Base-by-base conservation (phyloP, 1,139 yeast species). In the Pichia sp. region DNA sequence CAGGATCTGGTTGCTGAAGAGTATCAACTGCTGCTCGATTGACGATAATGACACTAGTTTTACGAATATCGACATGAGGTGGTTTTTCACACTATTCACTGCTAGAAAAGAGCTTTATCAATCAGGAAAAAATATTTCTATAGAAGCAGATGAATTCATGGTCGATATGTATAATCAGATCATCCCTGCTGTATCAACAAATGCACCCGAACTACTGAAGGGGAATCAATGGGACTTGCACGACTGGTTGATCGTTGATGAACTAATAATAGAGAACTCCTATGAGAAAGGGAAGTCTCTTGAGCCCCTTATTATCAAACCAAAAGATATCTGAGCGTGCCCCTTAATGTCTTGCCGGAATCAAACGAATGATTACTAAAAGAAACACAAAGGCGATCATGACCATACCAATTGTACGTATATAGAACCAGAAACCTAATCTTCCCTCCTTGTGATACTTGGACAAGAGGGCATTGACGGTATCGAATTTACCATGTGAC, bases 141-240 rank as follows among this genome's bases (percentile, higher is more conserved):
- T n/a, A n/a, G 81, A 77, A 41, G 65, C 74, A 3, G 51, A 67
- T 22, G 76, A 70, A 37, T 75, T 65, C 52, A 59, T 68, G 47
- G 22, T 17, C 14, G 67, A 66, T 3, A 56, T 77, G 27, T 76
- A 77, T 52, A 67, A 69, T 35, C 63, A 67, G 3, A 58, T 77
- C 29, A 67, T 77, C 28, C 74, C 76, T n/a, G 67, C 64, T 3
- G 53, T 77, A 36, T 55, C 66, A 12, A 51, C 60, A 25, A 64
- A 67, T 9, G 30, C 72, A 3, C 84, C 85, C 1, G 82, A 75
- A 46, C 47, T 61, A 58, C 17, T 27, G 5, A 18, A 59, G 56
- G 32, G 36, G 5, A 80, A 83, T 7, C 62, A 66, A 21, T 79
- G 87, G 85, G 66, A 74, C 3, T 67, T 78, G 6, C 66, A 72